phyloP scores from a whole-genome alignment of 2,329 filamentous ascomycete genomes.

The Pseudogymnoascus pannorum region DNA sequence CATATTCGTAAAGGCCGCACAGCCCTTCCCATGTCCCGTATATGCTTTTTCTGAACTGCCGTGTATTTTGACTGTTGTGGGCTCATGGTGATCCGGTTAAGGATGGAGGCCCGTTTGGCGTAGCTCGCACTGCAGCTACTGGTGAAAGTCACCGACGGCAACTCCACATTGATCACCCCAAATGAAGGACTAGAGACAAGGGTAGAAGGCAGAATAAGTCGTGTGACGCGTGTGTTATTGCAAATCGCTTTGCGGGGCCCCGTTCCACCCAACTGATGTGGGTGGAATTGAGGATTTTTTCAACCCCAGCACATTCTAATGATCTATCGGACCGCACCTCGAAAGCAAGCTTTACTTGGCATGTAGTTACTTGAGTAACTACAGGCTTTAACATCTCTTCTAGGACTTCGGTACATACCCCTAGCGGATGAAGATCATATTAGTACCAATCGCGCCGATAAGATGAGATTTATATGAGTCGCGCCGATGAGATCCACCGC shows the following conservation, averaged over 20 bases:
- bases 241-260: conserved; percentile 1
- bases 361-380: not conserved
- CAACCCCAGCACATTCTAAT: not conserved
- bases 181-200: not conserved
- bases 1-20: not conserved
- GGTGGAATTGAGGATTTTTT: not conserved
- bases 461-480: not conserved
- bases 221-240: not conserved
- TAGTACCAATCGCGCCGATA: not conserved
- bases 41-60: not conserved
- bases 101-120: not conserved
- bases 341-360: not conserved
- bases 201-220: not conserved
- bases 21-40: not conserved
- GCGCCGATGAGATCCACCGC: not conserved
- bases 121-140: not conserved
- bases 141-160: not conserved
- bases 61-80: not conserved
- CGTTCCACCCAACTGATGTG: not conserved
- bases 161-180: not conserved
- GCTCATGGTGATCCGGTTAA: not conserved
- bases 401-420: not conserved
- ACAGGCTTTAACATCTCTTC: not conserved
- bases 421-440: not conserved
- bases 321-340: not conserved